Evolutionary conservation across 805 yeast species (phyloP).

Genomic region (Nakazawaea holstii): DNA sequence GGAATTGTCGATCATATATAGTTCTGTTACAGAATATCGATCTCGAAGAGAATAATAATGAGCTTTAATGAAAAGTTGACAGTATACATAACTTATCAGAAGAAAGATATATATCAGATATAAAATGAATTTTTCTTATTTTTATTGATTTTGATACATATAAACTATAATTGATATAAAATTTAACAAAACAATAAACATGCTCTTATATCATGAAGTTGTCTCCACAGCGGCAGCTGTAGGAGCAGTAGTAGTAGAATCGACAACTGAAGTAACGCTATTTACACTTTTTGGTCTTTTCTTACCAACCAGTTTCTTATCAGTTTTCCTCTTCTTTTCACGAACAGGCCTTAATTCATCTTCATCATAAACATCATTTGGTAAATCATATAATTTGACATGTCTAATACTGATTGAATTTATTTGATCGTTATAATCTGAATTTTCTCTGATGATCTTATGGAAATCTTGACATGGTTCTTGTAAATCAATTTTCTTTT

Average conservation of each 20-base stretch:
- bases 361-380: constrained; percentile 75
- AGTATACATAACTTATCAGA: too few species aligned
- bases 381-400: constrained; percentile 75
- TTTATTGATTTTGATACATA: too few species aligned
- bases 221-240: not conserved
- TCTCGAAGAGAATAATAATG: too few species aligned
- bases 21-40: too few species aligned
- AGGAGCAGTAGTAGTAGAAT: not conserved
- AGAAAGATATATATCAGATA: too few species aligned
- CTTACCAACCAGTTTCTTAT: constrained; percentile 25
- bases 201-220: not conserved
- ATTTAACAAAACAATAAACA: too few species aligned
- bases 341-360: constrained; percentile 75
- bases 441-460: constrained; percentile 71
- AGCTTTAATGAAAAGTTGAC: too few species aligned
- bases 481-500: constrained; percentile 73
- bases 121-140: too few species aligned
- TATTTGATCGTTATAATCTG: constrained; percentile 54
- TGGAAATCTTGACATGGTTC: constrained; percentile 88
- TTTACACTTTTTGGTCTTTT: constrained; percentile 21
- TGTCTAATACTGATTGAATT: constrained; percentile 63
- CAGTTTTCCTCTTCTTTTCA: constrained; percentile 41
- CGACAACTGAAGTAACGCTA: not conserved
- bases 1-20: too few species aligned
- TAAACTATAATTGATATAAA: not conserved